These are phyloP conservation scores for Ilex paraguariensis DNA, from an alignment of 305 asterid species.

Conservation along the genomic window DNA sequence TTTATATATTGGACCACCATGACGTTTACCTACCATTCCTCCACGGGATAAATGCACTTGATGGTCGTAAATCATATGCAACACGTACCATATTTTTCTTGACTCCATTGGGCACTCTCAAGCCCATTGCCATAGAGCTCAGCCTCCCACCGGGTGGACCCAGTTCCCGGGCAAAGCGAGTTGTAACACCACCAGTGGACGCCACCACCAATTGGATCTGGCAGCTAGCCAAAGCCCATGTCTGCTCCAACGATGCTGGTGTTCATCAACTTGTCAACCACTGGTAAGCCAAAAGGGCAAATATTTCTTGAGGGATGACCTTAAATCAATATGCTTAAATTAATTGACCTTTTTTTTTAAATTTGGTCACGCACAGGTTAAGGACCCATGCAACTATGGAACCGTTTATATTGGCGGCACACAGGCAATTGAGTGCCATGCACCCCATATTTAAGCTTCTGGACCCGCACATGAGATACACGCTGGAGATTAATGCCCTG, in stretches of 20 bases:
- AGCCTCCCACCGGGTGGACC: conserved; percentile 55
- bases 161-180: conserved; percentile 45
- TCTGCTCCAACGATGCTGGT: conserved; percentile 93
- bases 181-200: conserved; percentile 67
- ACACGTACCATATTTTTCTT: conserved; percentile 74
- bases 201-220: conserved; percentile 82
- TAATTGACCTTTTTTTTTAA: no score
- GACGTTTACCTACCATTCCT: conserved; percentile 79
- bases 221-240: conserved; percentile 91
- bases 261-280: conserved; percentile 96
- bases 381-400: conserved; percentile 86
- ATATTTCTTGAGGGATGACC: no score
- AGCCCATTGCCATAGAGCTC: conserved; percentile 87
- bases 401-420: conserved; percentile 88
- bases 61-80: conserved; percentile 90
- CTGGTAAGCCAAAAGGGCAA: conserved; percentile 43
- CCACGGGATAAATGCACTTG: conserved; percentile 73
- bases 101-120: conserved; percentile 67
- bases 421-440: conserved; percentile 90
- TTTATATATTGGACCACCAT: conserved; percentile 76
- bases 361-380: conserved; percentile 38
- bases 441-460: conserved; percentile 88
- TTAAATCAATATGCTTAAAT: no score
- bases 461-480: conserved; percentile 98
- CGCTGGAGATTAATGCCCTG: conserved; percentile 78